Evolutionary conservation across 2,329 filamentous ascomycete species (phyloP).

Genomic region (Septoria petroselini): DNA sequence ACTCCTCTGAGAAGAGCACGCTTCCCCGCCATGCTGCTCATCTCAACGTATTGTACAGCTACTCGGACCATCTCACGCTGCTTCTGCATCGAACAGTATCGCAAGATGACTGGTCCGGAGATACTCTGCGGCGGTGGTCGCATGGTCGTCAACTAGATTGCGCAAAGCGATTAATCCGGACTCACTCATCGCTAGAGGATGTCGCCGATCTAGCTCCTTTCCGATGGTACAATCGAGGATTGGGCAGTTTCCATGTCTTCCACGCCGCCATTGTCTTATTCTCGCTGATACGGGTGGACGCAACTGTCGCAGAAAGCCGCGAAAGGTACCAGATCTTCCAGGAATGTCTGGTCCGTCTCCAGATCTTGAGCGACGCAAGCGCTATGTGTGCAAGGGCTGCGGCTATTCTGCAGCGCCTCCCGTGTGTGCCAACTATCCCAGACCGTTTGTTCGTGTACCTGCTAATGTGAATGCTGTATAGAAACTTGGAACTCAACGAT

Average conservation of each 20-base stretch:
- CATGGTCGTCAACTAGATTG: not conserved
- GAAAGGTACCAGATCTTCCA: no score
- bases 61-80: conserved; percentile 1
- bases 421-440: no score
- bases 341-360: not conserved
- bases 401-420: no score
- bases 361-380: no score
- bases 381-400: no score
- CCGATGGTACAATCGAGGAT: conserved; percentile 4
- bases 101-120: not conserved
- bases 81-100: conserved; percentile 2
- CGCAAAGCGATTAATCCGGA: not conserved
- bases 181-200: not conserved
- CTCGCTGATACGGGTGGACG: not conserved
- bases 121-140: not conserved
- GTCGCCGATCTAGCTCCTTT: not conserved
- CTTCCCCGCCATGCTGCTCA: conserved; percentile 1
- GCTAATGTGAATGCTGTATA: no score
- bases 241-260: conserved; percentile 7
- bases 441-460: no score
- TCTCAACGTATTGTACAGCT: conserved; percentile 2
- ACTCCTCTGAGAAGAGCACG: not conserved
- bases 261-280: conserved; percentile 1
- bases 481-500: no score
- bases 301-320: no score